Evolutionary conservation across 1,284 basidiomycete genomes (phyloP).

Genomic region (Exobasidium cylindrosporum): DNA sequence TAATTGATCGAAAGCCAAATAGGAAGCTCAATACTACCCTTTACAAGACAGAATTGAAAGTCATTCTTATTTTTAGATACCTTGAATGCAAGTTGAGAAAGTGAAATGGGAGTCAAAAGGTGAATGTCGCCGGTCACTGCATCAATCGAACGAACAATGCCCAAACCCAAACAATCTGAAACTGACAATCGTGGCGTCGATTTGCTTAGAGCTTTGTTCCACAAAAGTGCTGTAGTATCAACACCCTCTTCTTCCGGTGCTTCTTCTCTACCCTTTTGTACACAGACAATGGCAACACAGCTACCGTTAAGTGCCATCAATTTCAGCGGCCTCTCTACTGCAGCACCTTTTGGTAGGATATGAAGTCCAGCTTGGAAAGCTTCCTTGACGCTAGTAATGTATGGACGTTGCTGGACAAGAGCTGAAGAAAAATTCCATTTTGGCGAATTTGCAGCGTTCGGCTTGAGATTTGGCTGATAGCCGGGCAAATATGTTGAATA

Average conservation of each 20-base stretch:
- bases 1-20: constrained; percentile 83
- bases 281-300: constrained; percentile 63
- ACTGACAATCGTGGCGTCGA: background rate
- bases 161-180: constrained; percentile 30
- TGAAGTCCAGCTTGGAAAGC: constrained; percentile 63
- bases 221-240: background rate
- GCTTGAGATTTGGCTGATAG: constrained; percentile 44
- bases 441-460: constrained; percentile 49
- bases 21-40: constrained; percentile 82
- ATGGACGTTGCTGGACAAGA: constrained; percentile 59
- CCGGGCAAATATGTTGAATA: constrained; percentile 33
- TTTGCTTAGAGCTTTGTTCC: background rate
- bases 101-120: constrained; percentile 39
- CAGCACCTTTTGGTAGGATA: constrained; percentile 32
- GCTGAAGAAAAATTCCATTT: constrained; percentile 71
- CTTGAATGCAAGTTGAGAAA: constrained; percentile 62
- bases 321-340: constrained; percentile 25
- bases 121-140: constrained; percentile 24
- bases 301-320: constrained; percentile 73
- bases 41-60: constrained; percentile 61
- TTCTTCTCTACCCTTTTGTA: constrained; percentile 25
- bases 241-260: constrained; percentile 1
- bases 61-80: constrained; percentile 55
- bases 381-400: constrained; percentile 61
- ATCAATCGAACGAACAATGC: constrained; percentile 46